Evolutionary conservation across 768 basidiomycete genomes (phyloP).

Genomic region (Mycena rebaudengoi): DNA sequence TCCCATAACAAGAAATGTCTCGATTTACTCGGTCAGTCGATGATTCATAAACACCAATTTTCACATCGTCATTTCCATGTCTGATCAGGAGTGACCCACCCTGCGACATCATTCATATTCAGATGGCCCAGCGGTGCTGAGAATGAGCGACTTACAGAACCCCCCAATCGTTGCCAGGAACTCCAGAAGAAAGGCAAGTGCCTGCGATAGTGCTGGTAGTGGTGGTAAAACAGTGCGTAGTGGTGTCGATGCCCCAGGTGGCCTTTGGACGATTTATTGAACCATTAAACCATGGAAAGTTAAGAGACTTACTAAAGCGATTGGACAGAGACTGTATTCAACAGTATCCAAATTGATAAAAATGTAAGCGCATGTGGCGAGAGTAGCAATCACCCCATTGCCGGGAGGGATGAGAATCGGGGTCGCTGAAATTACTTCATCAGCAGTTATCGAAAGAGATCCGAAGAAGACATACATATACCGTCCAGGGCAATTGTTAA

Average conservation of each 20-base stretch:
- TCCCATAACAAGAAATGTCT: no score
- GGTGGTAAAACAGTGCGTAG: background rate
- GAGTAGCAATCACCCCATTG: background rate
- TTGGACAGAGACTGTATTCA: background rate
- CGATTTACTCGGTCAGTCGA: no score
- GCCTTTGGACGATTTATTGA: background rate
- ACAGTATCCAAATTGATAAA: slow-evolving; percentile 1
- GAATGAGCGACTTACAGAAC: slow-evolving; percentile 1
- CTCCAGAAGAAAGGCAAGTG: background rate
- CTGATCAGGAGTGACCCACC: no score
- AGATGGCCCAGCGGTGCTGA: background rate
- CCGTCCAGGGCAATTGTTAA: slow-evolving; percentile 5
- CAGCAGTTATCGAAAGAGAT: background rate
- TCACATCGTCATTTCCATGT: no score
- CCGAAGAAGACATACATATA: background rate
- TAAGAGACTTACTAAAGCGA: background rate
- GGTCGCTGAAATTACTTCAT: slow-evolving; percentile 1
- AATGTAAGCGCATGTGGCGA: slow-evolving; percentile 5
- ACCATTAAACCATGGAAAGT: background rate
- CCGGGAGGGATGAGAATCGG: background rate
- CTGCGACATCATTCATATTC: slow-evolving; percentile 3
- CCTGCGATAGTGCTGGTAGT: background rate
- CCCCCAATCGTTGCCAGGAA: slow-evolving; percentile 2
- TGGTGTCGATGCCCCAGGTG: background rate
- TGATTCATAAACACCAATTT: no score